These are phyloP conservation scores for Pyrenochaeta sp. DNA, from an alignment of 2,329 filamentous ascomycete genomes.

Conservation along the genomic window DNA sequence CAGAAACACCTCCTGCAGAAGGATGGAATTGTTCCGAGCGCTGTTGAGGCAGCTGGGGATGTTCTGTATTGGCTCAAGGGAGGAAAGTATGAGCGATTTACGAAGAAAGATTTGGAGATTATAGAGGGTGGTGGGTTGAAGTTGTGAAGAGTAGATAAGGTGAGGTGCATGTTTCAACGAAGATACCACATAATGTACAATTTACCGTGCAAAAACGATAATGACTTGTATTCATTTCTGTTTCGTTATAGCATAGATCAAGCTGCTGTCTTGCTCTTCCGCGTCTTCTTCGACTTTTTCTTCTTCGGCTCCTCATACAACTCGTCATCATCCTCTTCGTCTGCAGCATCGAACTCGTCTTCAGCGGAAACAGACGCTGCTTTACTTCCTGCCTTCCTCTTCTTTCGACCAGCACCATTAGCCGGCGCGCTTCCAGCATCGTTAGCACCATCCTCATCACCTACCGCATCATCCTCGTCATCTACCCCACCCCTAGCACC, in stretches of 20 bases:
- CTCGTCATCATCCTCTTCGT: conserved; percentile 31
- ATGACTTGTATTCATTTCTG: neutral
- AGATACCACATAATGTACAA: conserved; percentile 1
- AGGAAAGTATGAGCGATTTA: conserved; percentile 40
- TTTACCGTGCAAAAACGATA: neutral
- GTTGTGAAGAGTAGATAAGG: conserved; percentile 26
- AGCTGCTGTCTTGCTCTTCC: conserved; percentile 15
- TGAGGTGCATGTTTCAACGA: neutral
- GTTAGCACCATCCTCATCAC: conserved; percentile 18
- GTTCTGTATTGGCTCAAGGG: conserved; percentile 53
- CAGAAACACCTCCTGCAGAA: conserved; percentile 54
- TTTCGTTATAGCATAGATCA: neutral
- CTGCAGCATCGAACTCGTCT: conserved; percentile 19
- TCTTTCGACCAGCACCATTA: conserved; percentile 19
- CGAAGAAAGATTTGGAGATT: conserved; percentile 30
- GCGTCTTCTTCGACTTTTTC: conserved; percentile 33
- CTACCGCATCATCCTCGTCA: conserved; percentile 25
- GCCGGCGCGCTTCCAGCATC: conserved; percentile 5
- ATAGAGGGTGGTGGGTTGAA: conserved; percentile 39
- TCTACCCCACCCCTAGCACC: conserved; percentile 31
- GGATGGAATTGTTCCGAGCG: conserved; percentile 53
- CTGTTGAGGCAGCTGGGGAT: conserved; percentile 48
- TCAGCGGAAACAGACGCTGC: conserved; percentile 17
- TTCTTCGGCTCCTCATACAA: conserved; percentile 40
- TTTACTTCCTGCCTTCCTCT: conserved; percentile 29